Base-by-base conservation (phyloP, 2,329 filamentous ascomycete genomes). In the Fusarium xyrophilum region DNA sequence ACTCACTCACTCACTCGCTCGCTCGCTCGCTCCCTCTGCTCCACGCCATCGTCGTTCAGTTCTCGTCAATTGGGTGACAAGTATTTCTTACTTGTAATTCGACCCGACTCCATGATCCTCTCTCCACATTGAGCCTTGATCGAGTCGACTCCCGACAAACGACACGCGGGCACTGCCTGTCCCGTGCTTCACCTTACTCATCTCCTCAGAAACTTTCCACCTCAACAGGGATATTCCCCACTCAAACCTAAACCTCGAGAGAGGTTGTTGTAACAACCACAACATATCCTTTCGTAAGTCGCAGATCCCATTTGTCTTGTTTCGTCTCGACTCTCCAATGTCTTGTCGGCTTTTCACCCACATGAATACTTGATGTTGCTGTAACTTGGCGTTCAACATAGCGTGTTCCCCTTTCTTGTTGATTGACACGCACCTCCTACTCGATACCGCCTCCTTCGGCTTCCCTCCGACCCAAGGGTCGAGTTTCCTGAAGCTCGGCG, bases 141-240 rank as follows among this genome's bases (percentile, higher is more conserved):
- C 23, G 44, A 68, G 53, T 65, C 38, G 55, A 57, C 54, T 38
- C 35, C 56, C 59, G 33, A 59, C 60, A 44, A 51, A 46, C 60
- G 58, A 60, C 56, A 65, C 62, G 30, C 53, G 39, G 65, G 63
- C 56, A 57, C 62, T 65, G 65, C 60, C 35, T 61, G 62, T 60
- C 68, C 67, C 58, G 65, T 64, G 52, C 71, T 50, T 63, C 54
- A 60, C 60, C 65, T 62, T 43, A 21, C 40, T 53, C 63, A 70
- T 74, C 69, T 72, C 69, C 72, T 61, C 56, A 74, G 72, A 71
- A 69, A 74, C 72, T 69, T 70, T 53, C 56, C 60, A 61, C 60
- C 64, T 51, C 50, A 65, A 59, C 72, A 74, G 72, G 72, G 72
- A 72, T 74, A 60, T 71, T 67, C 72, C 70, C 60, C 60, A 65